phyloP scores from a whole-genome alignment of 148 eudicot species.

The Hydrangea macrophylla region DNA sequence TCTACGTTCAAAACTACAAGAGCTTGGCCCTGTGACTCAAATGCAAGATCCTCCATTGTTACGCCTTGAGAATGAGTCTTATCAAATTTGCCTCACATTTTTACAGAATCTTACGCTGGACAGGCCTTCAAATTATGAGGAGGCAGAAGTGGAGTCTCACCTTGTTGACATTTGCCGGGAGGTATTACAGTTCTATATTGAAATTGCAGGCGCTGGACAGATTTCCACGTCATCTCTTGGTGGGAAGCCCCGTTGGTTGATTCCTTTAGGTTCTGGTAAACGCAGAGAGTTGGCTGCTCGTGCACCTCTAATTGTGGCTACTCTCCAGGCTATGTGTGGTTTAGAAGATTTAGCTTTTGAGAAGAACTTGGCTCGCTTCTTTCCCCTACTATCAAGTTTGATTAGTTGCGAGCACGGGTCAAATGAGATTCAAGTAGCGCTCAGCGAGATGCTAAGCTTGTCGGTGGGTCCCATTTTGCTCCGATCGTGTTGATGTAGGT shows the following conservation, averaged over 20 bases:
- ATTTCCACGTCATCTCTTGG: constrained; percentile 28
- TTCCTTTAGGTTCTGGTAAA: constrained; percentile 76
- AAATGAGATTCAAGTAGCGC: constrained; percentile 69
- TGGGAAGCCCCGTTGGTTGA: constrained; percentile 40
- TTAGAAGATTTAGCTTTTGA: constrained; percentile 67
- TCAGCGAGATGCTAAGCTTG: constrained; percentile 72
- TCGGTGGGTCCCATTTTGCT: constrained; percentile 68
- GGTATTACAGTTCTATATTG: constrained; percentile 70
- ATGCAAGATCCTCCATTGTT: constrained; percentile 98
- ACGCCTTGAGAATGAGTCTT: constrained; percentile 93
- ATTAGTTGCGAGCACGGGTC: constrained; percentile 90
- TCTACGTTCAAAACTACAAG: constrained; percentile 71
- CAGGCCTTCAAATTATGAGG: constrained; percentile 49
- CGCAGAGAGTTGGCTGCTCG: constrained; percentile 76
- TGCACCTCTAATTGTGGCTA: constrained; percentile 76
- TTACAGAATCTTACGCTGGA: constrained; percentile 74
- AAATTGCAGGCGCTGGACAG: constrained; percentile 40
- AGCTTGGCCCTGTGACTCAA: constrained; percentile 67
- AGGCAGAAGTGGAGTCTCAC: constrained; percentile 59
- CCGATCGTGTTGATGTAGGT: constrained; percentile 44
- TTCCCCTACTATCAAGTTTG: constrained; percentile 68
- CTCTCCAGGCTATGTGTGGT: constrained; percentile 72
- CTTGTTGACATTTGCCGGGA: constrained; percentile 78
- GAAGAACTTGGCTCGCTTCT: constrained; percentile 60
- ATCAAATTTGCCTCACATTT: constrained; percentile 87